Base-by-base conservation (phyloP, 768 basidiomycete genomes). In the Boletus edulis region DNA sequence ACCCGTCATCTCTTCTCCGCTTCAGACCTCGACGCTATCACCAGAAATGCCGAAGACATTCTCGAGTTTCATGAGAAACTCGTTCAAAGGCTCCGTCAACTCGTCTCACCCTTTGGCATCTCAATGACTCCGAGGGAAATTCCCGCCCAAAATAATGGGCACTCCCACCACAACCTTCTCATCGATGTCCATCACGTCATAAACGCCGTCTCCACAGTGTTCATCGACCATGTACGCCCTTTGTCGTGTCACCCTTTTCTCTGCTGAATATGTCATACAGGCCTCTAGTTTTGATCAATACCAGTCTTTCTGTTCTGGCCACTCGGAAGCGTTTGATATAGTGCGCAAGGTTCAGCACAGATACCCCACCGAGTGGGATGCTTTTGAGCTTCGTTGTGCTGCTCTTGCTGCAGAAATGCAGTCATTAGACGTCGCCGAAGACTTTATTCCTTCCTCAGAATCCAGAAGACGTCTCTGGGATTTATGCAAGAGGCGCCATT, bases 281-380 rank as follows among this genome's bases (percentile, higher is more conserved):
- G 87, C 86, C 24, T 75, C 85, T 15, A 74, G 78, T 37, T 96
- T 96, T 60, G 78, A 81, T 53, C 77, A 84, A 2, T 99, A 99
- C 73, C 83, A 94, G 67, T 72, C 79, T 13, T 98, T 94, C 65
- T 98, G 96, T 66, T 83, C 91, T 0, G 86, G 86, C 0, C 95
- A 98, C 65, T 81, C 84, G 48, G 87, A 90, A 61, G 94, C 94
- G 0, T 75, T 89, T 52, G 84, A 89, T 57, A 68, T 92, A 22
- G 76, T 96, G 0, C 83, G 87, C 55, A 81, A 79, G 48, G 78
- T 85, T 18, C 81, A 84, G 38, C 76, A 81, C 35, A 84, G 84
- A 50, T 78, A 84, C 58, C 78, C 84, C 2, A 55, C 76, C 0
- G 92, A 95, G 66, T 95, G 94, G 87, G 87, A 89, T 20, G 77